Evolutionary conservation across 2,329 filamentous ascomycete species (phyloP), one percentile per base, ranked within the genome.

Genomic region (Colletotrichum cereale): DNA sequence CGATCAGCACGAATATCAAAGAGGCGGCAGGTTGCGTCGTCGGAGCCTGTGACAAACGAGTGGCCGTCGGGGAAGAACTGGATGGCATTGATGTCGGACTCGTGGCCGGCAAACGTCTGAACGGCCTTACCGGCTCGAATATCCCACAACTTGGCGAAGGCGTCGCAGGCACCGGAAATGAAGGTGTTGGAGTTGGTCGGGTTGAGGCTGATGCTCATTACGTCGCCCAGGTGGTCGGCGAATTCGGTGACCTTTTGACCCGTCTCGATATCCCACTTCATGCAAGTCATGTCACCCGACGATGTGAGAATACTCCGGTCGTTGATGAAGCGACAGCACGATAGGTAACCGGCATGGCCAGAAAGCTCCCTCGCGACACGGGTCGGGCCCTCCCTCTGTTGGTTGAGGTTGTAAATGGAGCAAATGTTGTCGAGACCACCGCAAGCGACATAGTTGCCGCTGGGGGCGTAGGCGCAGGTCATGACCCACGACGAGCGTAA

Each of bases 181-280:
- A 99, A 99, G 74, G 97, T 96, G 85, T 98, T 98, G 84, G 97
- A 95, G 86, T 98, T 98, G 74, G 97, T 97, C 1, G 96, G 96
- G 86, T 99, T 98, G 83, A 99, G 93, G 88, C 96, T 98, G 85
- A 98, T 95, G 87, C 96, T 98, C 96, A 99, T 99, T 77, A 99
- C 96, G 80, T 99, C 96, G 80, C 96, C 96, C 14, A 99, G 88
- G 82, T 99, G 96, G 84, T 99, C 96, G 79, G 96, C 96, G 77
- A 98, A 99, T 82, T 99, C 96, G 79, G 95, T 97, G 52, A 97
- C 93, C 86, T 98, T 98, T 75, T 95, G 94, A 68, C 96, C 96
- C 0, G 96, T 97, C 85, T 99, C 96, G 75, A 99, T 96, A 86
- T 99, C 96, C 96, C 96, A 99, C 80, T 98, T 93, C 92, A 98